Conservation (phyloP, 2,329 filamentous ascomycete species). For the Herpotrichia juniperi region DNA sequence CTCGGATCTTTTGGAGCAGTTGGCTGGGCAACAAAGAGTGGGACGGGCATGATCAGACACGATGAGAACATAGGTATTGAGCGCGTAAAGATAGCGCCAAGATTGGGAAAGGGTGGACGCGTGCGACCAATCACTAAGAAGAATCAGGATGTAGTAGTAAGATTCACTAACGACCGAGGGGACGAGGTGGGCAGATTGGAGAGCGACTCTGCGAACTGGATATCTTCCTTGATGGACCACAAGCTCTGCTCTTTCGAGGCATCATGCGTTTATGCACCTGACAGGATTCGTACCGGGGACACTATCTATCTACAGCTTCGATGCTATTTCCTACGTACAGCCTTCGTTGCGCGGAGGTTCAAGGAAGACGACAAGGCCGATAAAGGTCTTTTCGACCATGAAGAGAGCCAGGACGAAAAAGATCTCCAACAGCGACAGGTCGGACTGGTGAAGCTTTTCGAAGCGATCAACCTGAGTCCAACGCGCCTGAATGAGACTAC, state of each 20-base stretch:
- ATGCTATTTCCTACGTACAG: conserved; percentile 74
- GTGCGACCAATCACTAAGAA: conserved; percentile 62
- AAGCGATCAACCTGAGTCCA: conserved; percentile 84
- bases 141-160: conserved; percentile 84
- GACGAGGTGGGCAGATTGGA: conserved; percentile 86
- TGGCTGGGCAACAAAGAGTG: conserved; percentile 90
- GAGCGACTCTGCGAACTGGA: conserved; percentile 88
- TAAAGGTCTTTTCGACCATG: conserved; percentile 78
- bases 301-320: conserved; percentile 89
- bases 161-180: conserved; percentile 81
- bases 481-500: conserved; percentile 75
- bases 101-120: conserved; percentile 46
- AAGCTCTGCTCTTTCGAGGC: conserved; percentile 87
- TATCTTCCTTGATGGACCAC: conserved; percentile 90
- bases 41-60: conserved; percentile 74
- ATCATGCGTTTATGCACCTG: conserved; percentile 86
- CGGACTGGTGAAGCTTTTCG: conserved; percentile 83
- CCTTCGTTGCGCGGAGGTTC: conserved; percentile 72
- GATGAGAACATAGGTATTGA: conserved; percentile 87
- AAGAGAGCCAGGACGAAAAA: conserved; percentile 85
- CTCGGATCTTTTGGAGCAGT: conserved; percentile 90
- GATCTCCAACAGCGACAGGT: conserved; percentile 83
- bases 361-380: conserved; percentile 72
- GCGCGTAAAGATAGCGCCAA: conserved; percentile 74
- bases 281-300: conserved; percentile 84